phyloP scores from a whole-genome alignment of 2,329 filamentous ascomycete species.

The Epichloe aotearoae region DNA sequence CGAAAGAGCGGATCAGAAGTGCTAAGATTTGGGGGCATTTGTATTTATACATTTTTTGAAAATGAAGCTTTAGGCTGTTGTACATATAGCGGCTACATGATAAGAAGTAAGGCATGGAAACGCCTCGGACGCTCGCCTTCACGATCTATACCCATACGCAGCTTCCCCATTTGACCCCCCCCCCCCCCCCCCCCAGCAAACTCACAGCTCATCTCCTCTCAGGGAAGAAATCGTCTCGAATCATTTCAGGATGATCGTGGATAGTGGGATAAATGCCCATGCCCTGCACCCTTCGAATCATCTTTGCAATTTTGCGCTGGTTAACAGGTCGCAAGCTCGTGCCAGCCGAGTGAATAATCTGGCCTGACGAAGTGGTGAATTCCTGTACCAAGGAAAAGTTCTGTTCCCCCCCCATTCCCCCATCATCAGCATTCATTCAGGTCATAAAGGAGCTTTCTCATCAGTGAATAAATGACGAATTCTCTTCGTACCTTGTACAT shows the following conservation, averaged over 20 bases:
- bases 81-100: slow-evolving; percentile 17
- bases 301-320: slow-evolving; percentile 87
- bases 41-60: slow-evolving; percentile 16
- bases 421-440: background rate
- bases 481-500: slow-evolving; percentile 62
- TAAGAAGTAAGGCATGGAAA: background rate
- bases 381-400: slow-evolving; percentile 89
- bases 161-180: background rate
- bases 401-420: slow-evolving; percentile 28
- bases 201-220: slow-evolving; percentile 4
- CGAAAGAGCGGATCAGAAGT: slow-evolving; percentile 13
- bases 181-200: background rate
- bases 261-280: slow-evolving; percentile 87
- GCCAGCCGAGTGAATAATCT: slow-evolving; percentile 62
- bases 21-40: slow-evolving; percentile 4
- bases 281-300: slow-evolving; percentile 76
- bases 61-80: slow-evolving; percentile 19
- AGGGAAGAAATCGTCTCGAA: slow-evolving; percentile 32
- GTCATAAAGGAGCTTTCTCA: background rate
- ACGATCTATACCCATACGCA: background rate
- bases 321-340: slow-evolving; percentile 80
- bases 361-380: slow-evolving; percentile 71
- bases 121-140: background rate
- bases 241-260: slow-evolving; percentile 74
- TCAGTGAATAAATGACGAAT: background rate